These are phyloP conservation scores for Lichtheimia hyalospora DNA, from an alignment of 371 early-diverging fungal genomes.

Conservation along the genomic window DNA sequence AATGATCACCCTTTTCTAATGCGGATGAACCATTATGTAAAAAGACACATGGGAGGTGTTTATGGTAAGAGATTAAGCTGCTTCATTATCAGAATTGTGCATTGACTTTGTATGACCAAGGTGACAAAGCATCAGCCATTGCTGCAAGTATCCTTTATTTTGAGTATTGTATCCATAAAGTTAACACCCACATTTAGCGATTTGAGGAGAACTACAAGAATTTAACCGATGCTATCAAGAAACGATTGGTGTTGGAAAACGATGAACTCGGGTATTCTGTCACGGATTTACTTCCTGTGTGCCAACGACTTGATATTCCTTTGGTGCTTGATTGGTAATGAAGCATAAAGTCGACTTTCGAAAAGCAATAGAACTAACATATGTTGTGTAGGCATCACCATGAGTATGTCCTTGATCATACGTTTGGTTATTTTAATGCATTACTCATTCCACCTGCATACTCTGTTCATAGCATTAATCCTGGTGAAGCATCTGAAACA, in stretches of 20 bases:
- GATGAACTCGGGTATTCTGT: conserved; percentile 51
- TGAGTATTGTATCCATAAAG: no score
- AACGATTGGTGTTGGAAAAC: conserved; percentile 45
- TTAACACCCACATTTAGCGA: conserved; percentile 14
- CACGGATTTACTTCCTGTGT: conserved; percentile 43
- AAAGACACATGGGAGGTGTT: conserved; percentile 53
- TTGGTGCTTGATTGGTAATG: conserved; percentile 50
- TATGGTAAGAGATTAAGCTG: conserved; percentile 42
- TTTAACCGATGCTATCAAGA: conserved; percentile 32
- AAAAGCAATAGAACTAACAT: not conserved
- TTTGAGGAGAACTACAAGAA: conserved; percentile 37
- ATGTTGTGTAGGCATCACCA: conserved; percentile 33
- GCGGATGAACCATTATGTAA: not conserved
- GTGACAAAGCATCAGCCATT: conserved; percentile 35
- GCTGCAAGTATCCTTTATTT: conserved; percentile 14
- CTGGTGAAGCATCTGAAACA: conserved; percentile 24
- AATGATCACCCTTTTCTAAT: not conserved
- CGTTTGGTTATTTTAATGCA: not conserved
- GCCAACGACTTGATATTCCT: conserved; percentile 41
- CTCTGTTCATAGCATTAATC: conserved; percentile 29
- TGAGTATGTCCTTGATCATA: conserved; percentile 14
- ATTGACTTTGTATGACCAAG: conserved; percentile 6
- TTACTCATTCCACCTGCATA: not conserved
- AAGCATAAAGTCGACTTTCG: not conserved
- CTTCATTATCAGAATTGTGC: no score